phyloP scores from a whole-genome alignment of 2,329 filamentous ascomycete species.

The Cladosporium sp. region DNA sequence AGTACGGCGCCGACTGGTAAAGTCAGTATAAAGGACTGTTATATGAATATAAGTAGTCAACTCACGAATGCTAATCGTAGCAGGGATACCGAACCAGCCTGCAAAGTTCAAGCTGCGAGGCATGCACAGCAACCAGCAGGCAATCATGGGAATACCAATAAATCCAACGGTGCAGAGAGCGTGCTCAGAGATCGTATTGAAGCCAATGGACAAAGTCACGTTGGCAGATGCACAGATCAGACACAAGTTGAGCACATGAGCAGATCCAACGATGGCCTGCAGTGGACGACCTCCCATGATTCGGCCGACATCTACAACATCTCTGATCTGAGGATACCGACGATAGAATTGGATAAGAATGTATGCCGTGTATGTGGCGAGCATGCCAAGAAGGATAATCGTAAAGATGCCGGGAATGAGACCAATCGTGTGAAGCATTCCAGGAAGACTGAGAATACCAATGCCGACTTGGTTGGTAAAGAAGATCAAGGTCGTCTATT shows the following conservation, averaged over 20 bases:
- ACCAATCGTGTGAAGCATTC: neutral
- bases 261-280: slow-evolving; percentile 10
- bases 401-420: slow-evolving; percentile 3
- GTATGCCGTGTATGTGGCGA: slow-evolving; percentile 7
- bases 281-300: slow-evolving; percentile 11
- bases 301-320: slow-evolving; percentile 3
- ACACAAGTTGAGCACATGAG: slow-evolving; percentile 16
- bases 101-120: slow-evolving; percentile 16
- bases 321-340: slow-evolving; percentile 3
- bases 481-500: slow-evolving; percentile 7
- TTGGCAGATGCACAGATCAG: slow-evolving; percentile 16
- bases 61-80: slow-evolving; percentile 10
- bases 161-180: slow-evolving; percentile 15
- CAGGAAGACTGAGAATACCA: slow-evolving; percentile 20
- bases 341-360: slow-evolving; percentile 8
- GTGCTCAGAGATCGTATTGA: slow-evolving; percentile 15
- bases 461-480: slow-evolving; percentile 16
- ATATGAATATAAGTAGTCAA: neutral
- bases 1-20: neutral
- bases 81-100: slow-evolving; percentile 14
- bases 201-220: slow-evolving; percentile 14
- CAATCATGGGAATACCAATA: slow-evolving; percentile 16
- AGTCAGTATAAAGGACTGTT: neutral
- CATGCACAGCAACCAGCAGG: slow-evolving; percentile 15
- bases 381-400: slow-evolving; percentile 1